Evolutionary conservation across 352 stramenopile genomes (phyloP), one percentile per base, ranked within the genome.

Genomic region (Phytopythium chamaehyphon): DNA sequence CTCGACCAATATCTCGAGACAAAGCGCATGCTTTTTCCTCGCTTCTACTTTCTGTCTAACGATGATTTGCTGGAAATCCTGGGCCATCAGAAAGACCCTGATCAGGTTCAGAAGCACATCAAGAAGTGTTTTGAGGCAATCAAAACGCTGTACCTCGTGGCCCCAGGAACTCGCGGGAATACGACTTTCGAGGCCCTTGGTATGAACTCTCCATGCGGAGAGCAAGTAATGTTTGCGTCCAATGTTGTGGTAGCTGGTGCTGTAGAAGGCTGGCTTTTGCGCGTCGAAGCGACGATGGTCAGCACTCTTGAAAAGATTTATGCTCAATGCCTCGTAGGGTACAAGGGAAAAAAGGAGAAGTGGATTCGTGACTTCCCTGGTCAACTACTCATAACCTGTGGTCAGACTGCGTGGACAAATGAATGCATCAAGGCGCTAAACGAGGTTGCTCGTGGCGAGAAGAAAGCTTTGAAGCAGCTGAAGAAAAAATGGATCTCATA

Each of bases 401-500:
- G 91, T 0, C 84, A 96, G 51, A 97, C 96, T 0, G 73, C 82
- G 22, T 98, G 90, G 90, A 97, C 88, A 11, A 96, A 89, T 23
- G 90, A 98, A 46, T 98, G 91, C 51, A 90, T 93, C 46, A 98
- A 97, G 55, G 90, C 92, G 9, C 64, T 98, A 11, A 93, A 95
- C 47, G 86, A 93, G 48, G 86, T 98, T 5, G 67, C 79, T 0
- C 90, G 89, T 40, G 88, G 89, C 2, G 90, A 96, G 49, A 98
- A 98, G 59, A 94, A 88, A 19, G 92, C 93, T 6, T 54, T 98
- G 19, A 96, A 86, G 55, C 66, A 86, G 33, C 65, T 98, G 6
- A 98, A 97, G 65, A 98, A 98, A 64, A 97, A 97, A 43, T 96
- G 93, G 85, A 70, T 96, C 18, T 91, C 78, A 21, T 97, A 97